A percentile compares a stretch with the other conserved stretches of the same genome.
Evolutionary conservation across 257 asterid species (phyloP).

Genomic region (Capsicum pubescens): DNA sequence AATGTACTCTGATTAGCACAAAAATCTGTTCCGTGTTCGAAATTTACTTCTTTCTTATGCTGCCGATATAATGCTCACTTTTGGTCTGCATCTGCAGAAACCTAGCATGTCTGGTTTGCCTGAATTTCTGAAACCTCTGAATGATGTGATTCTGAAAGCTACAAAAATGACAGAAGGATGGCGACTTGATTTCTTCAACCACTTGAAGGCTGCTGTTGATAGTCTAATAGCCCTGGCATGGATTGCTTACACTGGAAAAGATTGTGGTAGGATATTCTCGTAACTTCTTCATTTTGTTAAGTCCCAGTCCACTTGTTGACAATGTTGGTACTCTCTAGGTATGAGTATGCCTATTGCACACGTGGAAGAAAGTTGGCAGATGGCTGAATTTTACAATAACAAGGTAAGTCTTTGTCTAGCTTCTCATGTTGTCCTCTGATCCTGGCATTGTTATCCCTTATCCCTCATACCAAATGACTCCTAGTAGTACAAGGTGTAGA

Average conservation of each 20-base stretch:
- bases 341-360: conserved; percentile 98
- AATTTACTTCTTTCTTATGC: neutral
- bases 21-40: conserved; percentile 4
- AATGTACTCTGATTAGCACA: conserved; percentile 7
- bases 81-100: conserved; percentile 62
- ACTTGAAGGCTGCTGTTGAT: conserved; percentile 90
- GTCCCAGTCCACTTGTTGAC: conserved; percentile 2
- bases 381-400: conserved; percentile 95
- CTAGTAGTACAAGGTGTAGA: neutral
- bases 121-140: conserved; percentile 89
- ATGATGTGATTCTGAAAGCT: conserved; percentile 74
- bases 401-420: conserved; percentile 58
- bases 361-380: conserved; percentile 99
- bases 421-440: neutral
- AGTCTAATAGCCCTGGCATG: conserved; percentile 87
- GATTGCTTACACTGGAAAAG: conserved; percentile 94
- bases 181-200: conserved; percentile 79
- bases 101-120: conserved; percentile 78
- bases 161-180: conserved; percentile 78
- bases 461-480: no score
- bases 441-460: no score
- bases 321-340: conserved; percentile 50
- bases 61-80: conserved; percentile 8
- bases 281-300: neutral
- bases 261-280: conserved; percentile 64